phyloP scores from a whole-genome alignment of 129 eudicot genomes.

The Solidago caesia region DNA sequence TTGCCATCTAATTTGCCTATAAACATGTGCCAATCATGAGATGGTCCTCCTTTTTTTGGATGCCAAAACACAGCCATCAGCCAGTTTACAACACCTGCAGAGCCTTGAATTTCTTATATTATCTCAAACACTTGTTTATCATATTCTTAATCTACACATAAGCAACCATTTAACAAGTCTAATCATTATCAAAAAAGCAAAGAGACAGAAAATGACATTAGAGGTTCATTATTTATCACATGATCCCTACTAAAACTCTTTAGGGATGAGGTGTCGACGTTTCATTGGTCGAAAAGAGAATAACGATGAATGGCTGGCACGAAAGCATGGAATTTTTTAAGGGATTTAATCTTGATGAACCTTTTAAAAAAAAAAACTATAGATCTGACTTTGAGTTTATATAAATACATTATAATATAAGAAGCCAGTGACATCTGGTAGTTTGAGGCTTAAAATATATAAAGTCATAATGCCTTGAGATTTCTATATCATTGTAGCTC shows the following conservation, averaged over 20 bases:
- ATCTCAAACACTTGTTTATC: slow-evolving; percentile 31
- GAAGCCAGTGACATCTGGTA: slow-evolving; percentile 32
- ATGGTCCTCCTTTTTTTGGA: slow-evolving; percentile 30
- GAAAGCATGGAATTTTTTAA: slow-evolving; percentile 34
- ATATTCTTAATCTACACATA: slow-evolving; percentile 24
- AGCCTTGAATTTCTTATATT: slow-evolving; percentile 29
- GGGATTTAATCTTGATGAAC: slow-evolving; percentile 33
- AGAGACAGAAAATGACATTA: slow-evolving; percentile 28
- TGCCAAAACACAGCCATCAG: slow-evolving; percentile 36
- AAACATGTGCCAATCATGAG: slow-evolving; percentile 42
- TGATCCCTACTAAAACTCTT: slow-evolving; percentile 38
- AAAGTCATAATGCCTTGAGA: slow-evolving; percentile 34
- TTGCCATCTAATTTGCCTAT: slow-evolving; percentile 33
- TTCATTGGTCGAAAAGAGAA: slow-evolving; percentile 34
- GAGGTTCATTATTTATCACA: slow-evolving; percentile 29
- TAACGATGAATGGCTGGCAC: slow-evolving; percentile 59
- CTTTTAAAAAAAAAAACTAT: too few relatives aligned
- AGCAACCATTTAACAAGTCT: slow-evolving; percentile 26
- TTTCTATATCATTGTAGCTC: slow-evolving; percentile 19
- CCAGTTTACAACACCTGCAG: slow-evolving; percentile 40
- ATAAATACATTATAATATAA: slow-evolving; percentile 21
- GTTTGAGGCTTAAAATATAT: slow-evolving; percentile 24
- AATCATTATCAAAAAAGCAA: slow-evolving; percentile 36
- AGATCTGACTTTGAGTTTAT: slow-evolving; percentile 35
- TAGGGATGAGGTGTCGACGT: slow-evolving; percentile 38